Base-by-base conservation (phyloP, 345 rosid genomes). In the Citrus medica region DNA sequence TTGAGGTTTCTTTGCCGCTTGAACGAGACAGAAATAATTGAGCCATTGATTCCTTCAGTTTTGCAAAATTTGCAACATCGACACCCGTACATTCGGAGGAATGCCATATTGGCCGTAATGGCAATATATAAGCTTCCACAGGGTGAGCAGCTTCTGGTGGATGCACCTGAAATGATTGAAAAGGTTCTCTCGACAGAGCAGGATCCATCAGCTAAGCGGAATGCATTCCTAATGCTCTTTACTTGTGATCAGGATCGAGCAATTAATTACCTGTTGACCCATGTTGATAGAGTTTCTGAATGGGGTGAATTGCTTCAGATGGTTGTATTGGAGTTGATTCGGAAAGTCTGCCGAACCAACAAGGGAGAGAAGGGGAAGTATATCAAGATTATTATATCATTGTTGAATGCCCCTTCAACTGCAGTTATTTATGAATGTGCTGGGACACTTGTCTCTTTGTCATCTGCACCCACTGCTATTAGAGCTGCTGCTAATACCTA, bases 401-500 rank as follows among this genome's bases (percentile, higher is more conserved):
- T 91, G 83, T 80, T 91, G 83, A 91, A 87, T 88, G 93, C 91
- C 60, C 89, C 90, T 76, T 89, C 94, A 40, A 83, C 88, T 77
- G 94, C 94, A 33, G 94, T 91, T 70, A 86, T 89, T 79, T 91
- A 86, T 77, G 94, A 91, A 80, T 91, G 94, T 80, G 93, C 94
- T 24, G 88, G 88, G 55, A 90, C 98, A 9, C 96, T 93, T 51
- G 98, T 93, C 76, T 92, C 98, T 70, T 84, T 93, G 38, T 93
- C 98, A 74, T 93, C 98, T 42, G 98, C 98, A 38, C 98, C 98
- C 28, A 92, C 94, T 60, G 98, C 98, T 32, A 87, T 93, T 48
- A 86, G 91, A 82, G 92, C 92, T 79, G 98, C 98, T 74, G 94
- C 98, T 17, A 88, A 83, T 86, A 93, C 96, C 61, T 93, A 93